Percentiles rank a stretch among this genome's conserved stretches.
Conservation (phyloP, 495 filamentous ascomycete species). For the Cenococcum geophilum region DNA sequence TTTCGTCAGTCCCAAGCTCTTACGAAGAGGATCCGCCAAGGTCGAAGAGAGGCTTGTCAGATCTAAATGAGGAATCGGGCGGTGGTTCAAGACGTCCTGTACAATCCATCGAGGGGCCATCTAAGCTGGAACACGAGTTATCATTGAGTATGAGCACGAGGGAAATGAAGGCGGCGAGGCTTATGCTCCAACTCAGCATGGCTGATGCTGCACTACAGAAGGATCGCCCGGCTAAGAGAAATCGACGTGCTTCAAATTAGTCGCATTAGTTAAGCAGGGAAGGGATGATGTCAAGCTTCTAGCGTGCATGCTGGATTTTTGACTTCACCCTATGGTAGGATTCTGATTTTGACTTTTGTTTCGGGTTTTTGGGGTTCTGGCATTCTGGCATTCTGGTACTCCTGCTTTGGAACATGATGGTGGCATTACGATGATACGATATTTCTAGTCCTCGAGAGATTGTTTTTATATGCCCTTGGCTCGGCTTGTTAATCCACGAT, state of each 20-base stretch:
- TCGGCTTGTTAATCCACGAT: background rate
- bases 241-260: slow-evolving; percentile 20
- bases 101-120: background rate
- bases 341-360: background rate
- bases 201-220: background rate
- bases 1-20: slow-evolving; percentile 10
- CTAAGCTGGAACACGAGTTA: background rate
- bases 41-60: slow-evolving; percentile 17
- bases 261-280: background rate
- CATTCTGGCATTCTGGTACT: background rate
- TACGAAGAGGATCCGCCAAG: slow-evolving; percentile 14
- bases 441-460: background rate
- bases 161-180: slow-evolving; percentile 24
- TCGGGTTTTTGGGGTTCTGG: background rate
- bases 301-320: slow-evolving; percentile 1
- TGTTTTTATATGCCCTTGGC: background rate
- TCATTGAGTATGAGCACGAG: background rate
- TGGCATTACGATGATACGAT: background rate
- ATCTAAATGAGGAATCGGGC: slow-evolving; percentile 5
- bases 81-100: background rate
- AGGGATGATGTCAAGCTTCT: background rate
- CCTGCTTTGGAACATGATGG: background rate
- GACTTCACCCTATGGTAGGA: background rate
- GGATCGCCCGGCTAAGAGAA: slow-evolving; percentile 20
- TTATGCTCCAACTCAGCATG: slow-evolving; percentile 17